These are phyloP conservation scores for Brassica balearica DNA, from an alignment of 441 rosid genomes.

Conservation along the genomic window DNA sequence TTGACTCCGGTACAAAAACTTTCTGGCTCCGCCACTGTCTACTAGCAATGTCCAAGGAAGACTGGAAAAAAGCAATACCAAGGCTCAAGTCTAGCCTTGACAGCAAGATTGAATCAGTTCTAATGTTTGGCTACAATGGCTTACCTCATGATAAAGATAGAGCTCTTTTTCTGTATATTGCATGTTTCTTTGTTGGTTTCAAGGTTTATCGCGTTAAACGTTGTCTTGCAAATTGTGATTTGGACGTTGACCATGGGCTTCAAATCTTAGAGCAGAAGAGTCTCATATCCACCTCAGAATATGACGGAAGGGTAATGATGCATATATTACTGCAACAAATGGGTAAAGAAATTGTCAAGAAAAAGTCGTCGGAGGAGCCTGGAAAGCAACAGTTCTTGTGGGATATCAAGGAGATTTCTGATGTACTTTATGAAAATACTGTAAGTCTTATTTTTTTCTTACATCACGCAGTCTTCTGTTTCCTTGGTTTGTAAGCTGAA, in stretches of 20 bases:
- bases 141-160: slow-evolving; percentile 29
- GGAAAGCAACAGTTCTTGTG: slow-evolving; percentile 48
- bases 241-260: slow-evolving; percentile 25
- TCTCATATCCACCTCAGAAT: too few species aligned
- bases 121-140: slow-evolving; percentile 44
- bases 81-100: slow-evolving; percentile 12
- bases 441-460: not conserved
- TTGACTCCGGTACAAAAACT: too few species aligned
- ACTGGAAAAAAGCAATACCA: slow-evolving; percentile 9
- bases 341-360: slow-evolving; percentile 51
- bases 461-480: not conserved
- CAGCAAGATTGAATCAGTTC: not conserved
- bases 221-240: slow-evolving; percentile 3
- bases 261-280: too few species aligned
- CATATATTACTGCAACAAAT: slow-evolving; percentile 49
- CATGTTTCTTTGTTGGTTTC: slow-evolving; percentile 33
- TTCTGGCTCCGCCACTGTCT: too few species aligned
- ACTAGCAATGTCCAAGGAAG: too few species aligned
- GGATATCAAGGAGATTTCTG: not conserved
- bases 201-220: not conserved
- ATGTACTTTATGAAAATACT: not conserved
- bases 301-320: too few species aligned
- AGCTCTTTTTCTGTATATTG: slow-evolving; percentile 45
- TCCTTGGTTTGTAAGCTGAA: not conserved
- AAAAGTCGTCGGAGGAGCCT: slow-evolving; percentile 38